These are phyloP conservation scores for Pseudozyma pruni DNA, from an alignment of 1,284 basidiomycete genomes.

Conservation along the genomic window DNA sequence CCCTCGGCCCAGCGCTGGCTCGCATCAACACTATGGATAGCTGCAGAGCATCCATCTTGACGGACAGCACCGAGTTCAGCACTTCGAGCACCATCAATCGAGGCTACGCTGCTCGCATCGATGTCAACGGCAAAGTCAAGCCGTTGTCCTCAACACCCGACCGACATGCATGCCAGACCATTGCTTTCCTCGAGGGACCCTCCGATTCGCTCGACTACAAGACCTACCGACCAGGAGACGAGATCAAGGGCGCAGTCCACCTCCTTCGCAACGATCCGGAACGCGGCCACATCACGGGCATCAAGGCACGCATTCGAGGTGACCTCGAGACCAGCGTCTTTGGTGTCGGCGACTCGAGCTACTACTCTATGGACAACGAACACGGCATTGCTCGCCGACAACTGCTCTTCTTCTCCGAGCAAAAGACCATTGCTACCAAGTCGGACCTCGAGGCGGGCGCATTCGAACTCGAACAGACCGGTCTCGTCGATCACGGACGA, in stretches of 20 bases:
- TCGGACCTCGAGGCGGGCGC: slow-evolving; percentile 32
- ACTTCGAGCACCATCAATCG: slow-evolving; percentile 52
- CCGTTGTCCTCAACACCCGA: slow-evolving; percentile 34
- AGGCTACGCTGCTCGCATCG: slow-evolving; percentile 49
- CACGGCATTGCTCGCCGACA: slow-evolving; percentile 50
- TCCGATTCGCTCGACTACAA: slow-evolving; percentile 49
- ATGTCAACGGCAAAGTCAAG: slow-evolving; percentile 48
- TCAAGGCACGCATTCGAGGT: slow-evolving; percentile 49
- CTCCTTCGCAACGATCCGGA: slow-evolving; percentile 45
- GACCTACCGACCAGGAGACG: slow-evolving; percentile 48
- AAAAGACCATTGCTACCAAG: slow-evolving; percentile 40
- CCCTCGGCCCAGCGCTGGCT: slow-evolving; percentile 11
- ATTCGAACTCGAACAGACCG: slow-evolving; percentile 44
- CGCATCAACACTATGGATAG: slow-evolving; percentile 37
- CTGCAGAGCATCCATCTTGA: slow-evolving; percentile 38
- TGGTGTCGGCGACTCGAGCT: slow-evolving; percentile 50
- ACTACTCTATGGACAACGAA: slow-evolving; percentile 45
- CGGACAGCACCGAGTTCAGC: slow-evolving; percentile 48
- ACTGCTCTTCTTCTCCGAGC: slow-evolving; percentile 46
- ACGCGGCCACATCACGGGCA: slow-evolving; percentile 42
- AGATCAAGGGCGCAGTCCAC: slow-evolving; percentile 50
- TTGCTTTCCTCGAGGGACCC: slow-evolving; percentile 47
- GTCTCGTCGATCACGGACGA: slow-evolving; percentile 42
- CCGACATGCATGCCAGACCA: slow-evolving; percentile 40
- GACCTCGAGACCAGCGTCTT: slow-evolving; percentile 50